Conservation (phyloP, 306 rosid species). For the Glycine latifolia region DNA sequence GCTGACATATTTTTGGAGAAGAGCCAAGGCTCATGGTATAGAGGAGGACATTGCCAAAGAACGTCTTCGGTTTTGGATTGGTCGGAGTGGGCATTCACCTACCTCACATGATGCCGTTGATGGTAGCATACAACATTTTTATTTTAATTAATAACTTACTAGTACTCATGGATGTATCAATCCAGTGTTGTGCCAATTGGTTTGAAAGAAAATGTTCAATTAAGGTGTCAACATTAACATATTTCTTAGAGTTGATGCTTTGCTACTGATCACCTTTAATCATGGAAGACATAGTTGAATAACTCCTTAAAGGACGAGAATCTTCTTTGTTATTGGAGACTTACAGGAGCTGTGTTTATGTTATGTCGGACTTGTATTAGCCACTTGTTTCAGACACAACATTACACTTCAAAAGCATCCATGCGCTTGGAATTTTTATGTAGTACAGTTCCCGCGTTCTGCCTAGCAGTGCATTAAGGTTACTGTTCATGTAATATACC, state of each 20-base stretch:
- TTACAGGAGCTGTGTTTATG: too few species aligned
- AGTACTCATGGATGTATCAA: slow-evolving; percentile 18
- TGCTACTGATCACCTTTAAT: neutral
- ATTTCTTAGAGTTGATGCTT: slow-evolving; percentile 11
- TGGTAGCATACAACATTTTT: slow-evolving; percentile 56
- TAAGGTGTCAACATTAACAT: slow-evolving; percentile 6
- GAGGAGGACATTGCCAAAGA: slow-evolving; percentile 85
- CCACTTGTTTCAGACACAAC: slow-evolving; percentile 20
- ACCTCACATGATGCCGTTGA: slow-evolving; percentile 94
- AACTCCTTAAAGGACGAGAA: neutral
- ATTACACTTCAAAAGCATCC: slow-evolving; percentile 21
- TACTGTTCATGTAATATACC: neutral
- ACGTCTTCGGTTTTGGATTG: slow-evolving; percentile 92
- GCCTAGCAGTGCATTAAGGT: neutral
- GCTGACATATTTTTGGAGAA: slow-evolving; percentile 98
- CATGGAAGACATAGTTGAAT: neutral
- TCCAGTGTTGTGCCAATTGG: slow-evolving; percentile 14
- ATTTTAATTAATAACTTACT: slow-evolving; percentile 23
- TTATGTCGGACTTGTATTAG: neutral
- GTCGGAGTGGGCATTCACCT: slow-evolving; percentile 84
- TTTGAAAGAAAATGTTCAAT: slow-evolving; percentile 22
- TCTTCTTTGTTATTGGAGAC: too few species aligned
- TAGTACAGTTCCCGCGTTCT: neutral
- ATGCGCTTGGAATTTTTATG: neutral
- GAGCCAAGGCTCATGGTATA: slow-evolving; percentile 88